Conservation (phyloP, 805 yeast species). For the Ogataea ramenticola region DNA sequence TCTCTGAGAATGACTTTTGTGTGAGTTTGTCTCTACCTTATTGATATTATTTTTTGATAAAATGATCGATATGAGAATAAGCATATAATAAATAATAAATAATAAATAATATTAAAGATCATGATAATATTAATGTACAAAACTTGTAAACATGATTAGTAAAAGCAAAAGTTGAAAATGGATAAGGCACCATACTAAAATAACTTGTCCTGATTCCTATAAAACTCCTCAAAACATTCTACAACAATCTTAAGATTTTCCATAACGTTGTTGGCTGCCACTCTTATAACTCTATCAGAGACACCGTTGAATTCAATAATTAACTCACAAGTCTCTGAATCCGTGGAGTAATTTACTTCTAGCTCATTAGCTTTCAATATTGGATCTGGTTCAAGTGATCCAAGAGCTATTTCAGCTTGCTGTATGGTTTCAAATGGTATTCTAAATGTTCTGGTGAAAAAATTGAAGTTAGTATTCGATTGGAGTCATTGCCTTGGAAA, state of each 20-base stretch:
- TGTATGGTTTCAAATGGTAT: constrained; percentile 55
- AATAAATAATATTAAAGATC: background rate
- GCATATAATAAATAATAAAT: background rate
- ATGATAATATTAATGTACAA: background rate
- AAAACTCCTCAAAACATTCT: constrained; percentile 75
- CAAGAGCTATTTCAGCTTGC: constrained; percentile 60
- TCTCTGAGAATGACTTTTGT: too few relatives aligned
- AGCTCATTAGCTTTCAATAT: constrained; percentile 67
- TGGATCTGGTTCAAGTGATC: constrained; percentile 71
- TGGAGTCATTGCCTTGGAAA: too few relatives aligned
- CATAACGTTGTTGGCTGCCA: constrained; percentile 74
- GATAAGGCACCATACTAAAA: background rate
- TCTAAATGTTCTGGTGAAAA: constrained; percentile 28
- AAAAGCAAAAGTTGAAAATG: background rate
- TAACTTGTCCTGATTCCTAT: constrained; percentile 14
- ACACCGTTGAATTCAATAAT: constrained; percentile 47
- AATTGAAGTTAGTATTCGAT: too few relatives aligned
- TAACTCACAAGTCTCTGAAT: constrained; percentile 26
- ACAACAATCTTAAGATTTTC: constrained; percentile 71
- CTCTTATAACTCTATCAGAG: constrained; percentile 72
- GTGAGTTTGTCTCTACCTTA: background rate
- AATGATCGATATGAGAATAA: too few relatives aligned
- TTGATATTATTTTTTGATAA: too few relatives aligned
- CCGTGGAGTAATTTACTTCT: constrained; percentile 33
- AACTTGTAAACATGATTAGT: background rate